Percentiles rank a stretch among this genome's conserved stretches.
Conservation (phyloP, 2,329 filamentous ascomycete genomes). For the Alternaria sp. region DNA sequence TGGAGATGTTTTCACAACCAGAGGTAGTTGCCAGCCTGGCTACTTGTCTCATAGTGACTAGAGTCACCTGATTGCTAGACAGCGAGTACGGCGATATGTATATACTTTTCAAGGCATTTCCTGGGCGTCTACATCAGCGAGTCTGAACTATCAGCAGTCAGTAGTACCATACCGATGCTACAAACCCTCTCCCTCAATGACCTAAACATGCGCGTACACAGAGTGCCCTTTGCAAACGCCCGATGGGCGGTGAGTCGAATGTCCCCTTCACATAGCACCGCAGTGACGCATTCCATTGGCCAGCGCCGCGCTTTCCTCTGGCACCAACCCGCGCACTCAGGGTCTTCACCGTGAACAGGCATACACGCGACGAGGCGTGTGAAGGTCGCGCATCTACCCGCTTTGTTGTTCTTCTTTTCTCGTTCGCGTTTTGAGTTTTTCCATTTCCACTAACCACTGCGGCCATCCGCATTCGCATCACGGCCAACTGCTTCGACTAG, state of each 20-base stretch:
- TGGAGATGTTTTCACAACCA: too few species aligned
- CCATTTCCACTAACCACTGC: slow-evolving; percentile 2
- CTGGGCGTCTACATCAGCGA: neutral
- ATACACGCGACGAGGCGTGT: neutral
- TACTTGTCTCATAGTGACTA: too few species aligned
- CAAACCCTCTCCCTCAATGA: neutral
- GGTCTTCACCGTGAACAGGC: neutral
- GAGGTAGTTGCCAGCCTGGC: too few species aligned
- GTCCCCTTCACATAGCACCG: neutral
- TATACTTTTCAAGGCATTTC: neutral
- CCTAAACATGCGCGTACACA: neutral
- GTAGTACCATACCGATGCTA: neutral
- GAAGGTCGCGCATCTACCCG: neutral
- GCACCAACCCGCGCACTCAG: neutral
- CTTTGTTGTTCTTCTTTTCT: slow-evolving; percentile 5
- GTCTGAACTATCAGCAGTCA: neutral
- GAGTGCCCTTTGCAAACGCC: slow-evolving; percentile 4
- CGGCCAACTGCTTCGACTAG: neutral
- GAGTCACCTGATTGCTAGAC: too few species aligned
- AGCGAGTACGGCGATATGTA: neutral
- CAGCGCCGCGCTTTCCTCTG: neutral
- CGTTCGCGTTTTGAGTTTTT: neutral
- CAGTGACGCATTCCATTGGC: neutral
- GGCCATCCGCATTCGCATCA: neutral
- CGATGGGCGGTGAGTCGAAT: slow-evolving; percentile 7